Evolutionary conservation across 2,329 filamentous ascomycete species (phyloP).

Genomic region (Colletotrichum liaoningense): DNA sequence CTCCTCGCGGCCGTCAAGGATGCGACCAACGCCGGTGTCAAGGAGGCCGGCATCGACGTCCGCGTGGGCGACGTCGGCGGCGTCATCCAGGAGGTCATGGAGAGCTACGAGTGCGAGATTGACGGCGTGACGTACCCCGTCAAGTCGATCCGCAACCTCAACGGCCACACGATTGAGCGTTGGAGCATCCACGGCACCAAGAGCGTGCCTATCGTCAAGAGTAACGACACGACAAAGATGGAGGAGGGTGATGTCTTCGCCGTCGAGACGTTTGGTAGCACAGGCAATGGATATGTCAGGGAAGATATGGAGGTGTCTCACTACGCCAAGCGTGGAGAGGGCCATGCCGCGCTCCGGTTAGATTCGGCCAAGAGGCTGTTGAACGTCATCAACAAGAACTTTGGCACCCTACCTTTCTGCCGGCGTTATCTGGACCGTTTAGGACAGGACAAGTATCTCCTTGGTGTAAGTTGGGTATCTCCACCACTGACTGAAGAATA

Average conservation of each 20-base stretch:
- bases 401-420: constrained; percentile 92
- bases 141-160: constrained; percentile 79
- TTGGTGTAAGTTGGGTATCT: constrained; percentile 73
- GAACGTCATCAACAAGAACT: constrained; percentile 95
- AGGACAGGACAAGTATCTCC: constrained; percentile 94
- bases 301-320: constrained; percentile 89
- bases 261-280: constrained; percentile 86
- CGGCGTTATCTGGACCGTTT: constrained; percentile 90
- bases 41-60: constrained; percentile 83
- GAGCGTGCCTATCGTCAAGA: constrained; percentile 84
- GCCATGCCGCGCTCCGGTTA: constrained; percentile 80
- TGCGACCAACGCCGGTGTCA: constrained; percentile 82
- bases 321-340: constrained; percentile 82
- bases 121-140: constrained; percentile 75
- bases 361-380: constrained; percentile 87
- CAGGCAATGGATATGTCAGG: constrained; percentile 79
- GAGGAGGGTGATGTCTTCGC: constrained; percentile 86
- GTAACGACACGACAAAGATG: constrained; percentile 83
- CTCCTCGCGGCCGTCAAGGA: constrained; percentile 80
- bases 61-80: constrained; percentile 79
- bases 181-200: constrained; percentile 85
- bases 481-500: constrained; percentile 42
- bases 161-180: constrained; percentile 80
- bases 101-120: constrained; percentile 80
- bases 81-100: constrained; percentile 80